These are phyloP conservation scores for Tricholoma sp. DNA, from an alignment of 768 basidiomycete genomes.

Conservation along the genomic window DNA sequence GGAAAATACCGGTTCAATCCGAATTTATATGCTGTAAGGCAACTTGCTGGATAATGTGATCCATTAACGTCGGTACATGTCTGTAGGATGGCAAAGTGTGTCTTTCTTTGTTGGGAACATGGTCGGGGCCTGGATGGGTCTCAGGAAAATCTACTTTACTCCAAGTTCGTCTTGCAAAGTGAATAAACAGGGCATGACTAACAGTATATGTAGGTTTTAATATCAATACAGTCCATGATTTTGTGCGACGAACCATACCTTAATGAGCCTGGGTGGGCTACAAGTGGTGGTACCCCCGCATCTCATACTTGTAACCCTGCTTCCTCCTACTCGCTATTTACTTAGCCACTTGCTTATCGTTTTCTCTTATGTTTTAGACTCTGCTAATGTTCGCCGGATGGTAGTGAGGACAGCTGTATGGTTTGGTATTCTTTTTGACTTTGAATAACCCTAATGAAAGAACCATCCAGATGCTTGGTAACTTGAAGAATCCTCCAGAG, in stretches of 20 bases:
- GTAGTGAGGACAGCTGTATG: constrained; percentile 81
- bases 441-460: background rate
- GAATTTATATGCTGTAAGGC: constrained; percentile 83
- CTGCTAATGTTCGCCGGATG: constrained; percentile 91
- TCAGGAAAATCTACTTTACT: constrained; percentile 85
- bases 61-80: background rate
- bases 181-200: constrained; percentile 26
- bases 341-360: background rate
- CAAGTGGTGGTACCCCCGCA: constrained; percentile 63
- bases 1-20: constrained; percentile 92
- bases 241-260: constrained; percentile 90
- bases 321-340: background rate
- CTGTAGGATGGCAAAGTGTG: constrained; percentile 92
- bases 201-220: constrained; percentile 70
- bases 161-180: constrained; percentile 45
- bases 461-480: constrained; percentile 68
- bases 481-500: constrained; percentile 75
- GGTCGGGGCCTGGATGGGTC: constrained; percentile 92
- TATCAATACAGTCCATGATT: constrained; percentile 97
- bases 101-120: constrained; percentile 85
- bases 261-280: constrained; percentile 89
- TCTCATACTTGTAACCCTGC: constrained; percentile 66
- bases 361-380: constrained; percentile 45
- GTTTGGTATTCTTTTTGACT: constrained; percentile 3
- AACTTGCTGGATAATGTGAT: background rate